Evolutionary conservation across 129 eudicot genomes (phyloP), one percentile per base, ranked within the genome.

Genomic region (Cynara cardunculus): DNA sequence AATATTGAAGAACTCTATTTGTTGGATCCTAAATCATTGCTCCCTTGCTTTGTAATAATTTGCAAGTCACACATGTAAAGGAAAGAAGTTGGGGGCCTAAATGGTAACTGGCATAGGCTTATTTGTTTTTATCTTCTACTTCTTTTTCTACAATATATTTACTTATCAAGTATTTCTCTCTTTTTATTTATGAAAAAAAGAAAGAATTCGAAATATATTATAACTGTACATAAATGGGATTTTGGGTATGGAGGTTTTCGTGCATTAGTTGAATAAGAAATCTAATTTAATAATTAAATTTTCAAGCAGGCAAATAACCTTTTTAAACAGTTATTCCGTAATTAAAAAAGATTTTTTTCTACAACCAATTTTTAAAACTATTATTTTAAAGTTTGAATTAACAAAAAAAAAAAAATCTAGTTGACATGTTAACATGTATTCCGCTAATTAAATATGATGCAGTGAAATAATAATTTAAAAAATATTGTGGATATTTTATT

Each of bases 31-130:
- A 93, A 80, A 86, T 92, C 98, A 81, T 81, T 93, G 32, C 96
- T 93, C 71, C 96, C 96, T 84, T 93, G 98, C 84, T 93, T 93
- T 85, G 96, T 93, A 70, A 95, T 94, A 46, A 88, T 94, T 27
- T 94, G 93, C 88, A 89, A 86, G 78, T 76, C 89, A 65, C 86
- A 84, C 83, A 78, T 31, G 75, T 84, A 72, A 73, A 76, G 5
- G 49, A n/a, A 18, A 53, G 27, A 71, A 25, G 16, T 37, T 35
- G 70, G 11, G 26, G 59, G 5, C 14, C 26, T 22, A 64, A 21
- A 64, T 25, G 32, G 37, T 25, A 70, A 28, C 31, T 69, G 24
- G n/a, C 5, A 30, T 28, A 68, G 82, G 30, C 44, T 41, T 41
- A 19, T 39, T 78, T 25, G 44, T 78, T 25, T 78, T 77, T 8